These are phyloP conservation scores for Moesziomyces globuligerus DNA, from an alignment of 1,284 basidiomycete species.

Conservation along the genomic window DNA sequence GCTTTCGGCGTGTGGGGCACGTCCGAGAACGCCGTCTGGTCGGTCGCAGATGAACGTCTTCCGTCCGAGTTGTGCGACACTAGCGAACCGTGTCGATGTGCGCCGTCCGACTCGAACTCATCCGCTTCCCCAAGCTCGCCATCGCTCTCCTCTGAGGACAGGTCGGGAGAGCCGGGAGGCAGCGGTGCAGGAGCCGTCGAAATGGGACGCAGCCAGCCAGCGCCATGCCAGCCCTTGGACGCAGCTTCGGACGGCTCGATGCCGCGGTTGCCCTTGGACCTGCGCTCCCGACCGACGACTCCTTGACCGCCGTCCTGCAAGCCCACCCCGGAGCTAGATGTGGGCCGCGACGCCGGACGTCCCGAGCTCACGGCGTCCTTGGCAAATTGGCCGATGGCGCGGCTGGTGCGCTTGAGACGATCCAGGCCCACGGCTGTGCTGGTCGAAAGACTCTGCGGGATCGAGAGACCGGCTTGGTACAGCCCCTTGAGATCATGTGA, in stretches of 20 bases:
- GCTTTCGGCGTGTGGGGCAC: conserved; percentile 5
- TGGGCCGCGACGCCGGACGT: conserved; percentile 14
- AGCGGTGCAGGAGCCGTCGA: conserved; percentile 25
- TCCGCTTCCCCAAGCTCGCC: conserved; percentile 18
- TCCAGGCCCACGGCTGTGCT: conserved; percentile 39
- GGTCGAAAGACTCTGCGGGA: conserved; percentile 33
- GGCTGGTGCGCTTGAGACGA: conserved; percentile 29
- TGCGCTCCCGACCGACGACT: conserved; percentile 13
- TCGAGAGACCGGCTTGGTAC: conserved; percentile 32
- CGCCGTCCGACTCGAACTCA: background rate
- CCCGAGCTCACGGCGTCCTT: conserved; percentile 20
- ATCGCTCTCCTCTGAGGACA: conserved; percentile 6
- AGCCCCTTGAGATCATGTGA: conserved; percentile 34
- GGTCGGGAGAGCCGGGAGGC: conserved; percentile 8
- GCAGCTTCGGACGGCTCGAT: conserved; percentile 45
- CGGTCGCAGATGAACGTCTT: conserved; percentile 18
- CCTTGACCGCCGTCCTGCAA: conserved; percentile 14
- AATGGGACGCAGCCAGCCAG: conserved; percentile 42
- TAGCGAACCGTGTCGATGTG: conserved; percentile 7
- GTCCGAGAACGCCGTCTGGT: conserved; percentile 21
- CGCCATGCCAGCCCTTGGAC: conserved; percentile 45
- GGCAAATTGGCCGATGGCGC: conserved; percentile 33
- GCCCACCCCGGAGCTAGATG: conserved; percentile 6
- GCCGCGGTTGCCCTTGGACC: conserved; percentile 33
- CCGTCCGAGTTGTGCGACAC: conserved; percentile 21